Base-by-base conservation (phyloP, 2,329 filamentous ascomycete genomes). In the Exophiala phaeomuriformis region DNA sequence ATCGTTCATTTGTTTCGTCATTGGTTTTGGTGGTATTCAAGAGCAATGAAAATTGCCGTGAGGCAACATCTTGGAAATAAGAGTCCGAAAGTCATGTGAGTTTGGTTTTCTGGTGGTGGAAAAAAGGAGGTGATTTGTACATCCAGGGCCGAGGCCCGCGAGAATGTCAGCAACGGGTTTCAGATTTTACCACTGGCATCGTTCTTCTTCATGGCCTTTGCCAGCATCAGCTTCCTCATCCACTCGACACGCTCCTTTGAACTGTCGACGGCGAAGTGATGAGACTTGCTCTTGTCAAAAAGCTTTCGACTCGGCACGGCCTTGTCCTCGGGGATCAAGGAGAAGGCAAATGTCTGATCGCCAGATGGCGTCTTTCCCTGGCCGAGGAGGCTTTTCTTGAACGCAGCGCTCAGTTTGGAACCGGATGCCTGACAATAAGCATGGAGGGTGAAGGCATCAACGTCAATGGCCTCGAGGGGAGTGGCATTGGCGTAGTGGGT, bases 181-280 rank as follows among this genome's bases (percentile, higher is more conserved):
- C 43, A 59, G 43, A 59, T 59, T 32, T 49, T 44, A 31, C 19
- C 19, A 19, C 41, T 41, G 36, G 46, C 28, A 27, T 52, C 54
- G 39, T 59, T 59, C 54, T 55, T 59, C 57, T 52, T 59, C 57
- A 59, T 59, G 46, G 72, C 71, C 43, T 70, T 72, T n/a, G 71
- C 71, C 2, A 74, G 67, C 72, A 74, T 74, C 32, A 74, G 58
- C 61, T 73, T 71, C 3, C 72, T 65, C 71, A 74, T 73, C 93
- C 93, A 98, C 68, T 96, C 91, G 65, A 97, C 96, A 57, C 91
- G 81, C 67, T 96, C 88, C 66, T 96, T 88, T 9, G 90, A 81
- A 64, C 78, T 82, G 72, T 85, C 86, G 63, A 96, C 91, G 0
- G 91, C 88, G 68, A 97, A 97, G 68, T 97, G 89, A 66, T 97